Percentiles rank a stretch among this genome's conserved stretches.
phyloP scores from a whole-genome alignment of 2,329 filamentous ascomycete genomes.

The Aureobasidium sp. region DNA sequence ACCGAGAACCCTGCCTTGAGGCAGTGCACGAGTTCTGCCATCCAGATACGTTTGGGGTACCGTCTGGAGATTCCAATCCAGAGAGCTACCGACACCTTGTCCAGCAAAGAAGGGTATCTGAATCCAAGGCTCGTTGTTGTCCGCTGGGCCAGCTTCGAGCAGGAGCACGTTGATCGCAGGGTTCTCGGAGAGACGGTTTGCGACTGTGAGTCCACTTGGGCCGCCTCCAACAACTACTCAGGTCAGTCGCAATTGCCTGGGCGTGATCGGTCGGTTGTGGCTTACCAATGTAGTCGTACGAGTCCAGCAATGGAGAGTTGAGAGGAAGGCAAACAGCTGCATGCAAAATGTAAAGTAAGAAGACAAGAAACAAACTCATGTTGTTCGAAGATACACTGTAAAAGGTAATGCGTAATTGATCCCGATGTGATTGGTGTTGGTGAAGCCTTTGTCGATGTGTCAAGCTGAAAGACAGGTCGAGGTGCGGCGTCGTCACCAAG shows the following conservation, averaged over 20 bases:
- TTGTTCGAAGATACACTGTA: constrained; percentile 1
- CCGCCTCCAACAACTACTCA: constrained; percentile 23
- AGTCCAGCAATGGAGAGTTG: constrained; percentile 22
- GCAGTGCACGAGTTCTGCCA: constrained; percentile 18
- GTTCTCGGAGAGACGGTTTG: constrained; percentile 25
- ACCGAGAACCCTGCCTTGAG: constrained; percentile 25
- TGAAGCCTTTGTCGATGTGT: not conserved
- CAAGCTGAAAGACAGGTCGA: not conserved
- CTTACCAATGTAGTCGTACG: constrained; percentile 24
- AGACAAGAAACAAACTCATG: not conserved
- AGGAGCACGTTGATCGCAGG: constrained; percentile 23
- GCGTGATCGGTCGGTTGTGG: too few relatives aligned
- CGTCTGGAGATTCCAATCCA: constrained; percentile 24
- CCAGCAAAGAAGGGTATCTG: constrained; percentile 23
- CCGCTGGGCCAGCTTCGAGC: constrained; percentile 24
- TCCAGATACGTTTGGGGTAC: constrained; percentile 21
- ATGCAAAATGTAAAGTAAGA: not conserved
- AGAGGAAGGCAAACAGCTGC: constrained; percentile 17
- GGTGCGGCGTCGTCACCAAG: not conserved
- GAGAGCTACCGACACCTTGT: constrained; percentile 19
- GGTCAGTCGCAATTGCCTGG: not conserved
- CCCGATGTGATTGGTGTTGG: not conserved
- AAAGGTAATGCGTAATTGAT: not conserved
- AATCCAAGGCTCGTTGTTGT: constrained; percentile 18
- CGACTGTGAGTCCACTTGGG: constrained; percentile 23